Evolutionary conservation across 352 stramenopile genomes (phyloP).

Genomic region (Phytophthora capsici): DNA sequence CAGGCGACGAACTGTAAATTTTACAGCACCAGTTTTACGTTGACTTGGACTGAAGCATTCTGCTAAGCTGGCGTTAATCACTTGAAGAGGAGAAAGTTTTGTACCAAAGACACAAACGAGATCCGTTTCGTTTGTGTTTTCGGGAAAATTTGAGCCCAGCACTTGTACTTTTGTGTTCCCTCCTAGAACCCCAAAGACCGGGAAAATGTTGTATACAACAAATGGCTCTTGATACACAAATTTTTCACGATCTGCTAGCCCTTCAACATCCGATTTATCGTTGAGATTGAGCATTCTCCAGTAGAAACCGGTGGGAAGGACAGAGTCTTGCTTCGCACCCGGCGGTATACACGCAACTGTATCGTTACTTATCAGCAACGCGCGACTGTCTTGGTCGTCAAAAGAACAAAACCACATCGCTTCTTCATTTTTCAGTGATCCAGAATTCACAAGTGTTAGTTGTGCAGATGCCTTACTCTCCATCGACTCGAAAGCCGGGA

Average conservation of each 20-base stretch:
- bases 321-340: background rate
- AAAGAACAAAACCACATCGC: slow-evolving; percentile 45
- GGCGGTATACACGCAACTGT: slow-evolving; percentile 32
- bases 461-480: too few relatives aligned
- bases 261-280: slow-evolving; percentile 22
- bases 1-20: slow-evolving; percentile 32
- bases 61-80: slow-evolving; percentile 29
- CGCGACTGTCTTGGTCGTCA: slow-evolving; percentile 31
- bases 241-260: slow-evolving; percentile 7
- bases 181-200: slow-evolving; percentile 48
- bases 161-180: slow-evolving; percentile 51
- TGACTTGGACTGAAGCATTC: slow-evolving; percentile 34
- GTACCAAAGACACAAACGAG: slow-evolving; percentile 48
- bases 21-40: slow-evolving; percentile 6
- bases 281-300: slow-evolving; percentile 26
- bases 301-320: slow-evolving; percentile 32
- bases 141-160: slow-evolving; percentile 31
- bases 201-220: slow-evolving; percentile 40
- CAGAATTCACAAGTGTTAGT: too few relatives aligned
- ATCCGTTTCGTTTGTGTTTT: slow-evolving; percentile 15
- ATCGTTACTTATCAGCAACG: slow-evolving; percentile 21
- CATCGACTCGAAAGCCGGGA: too few relatives aligned
- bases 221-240: slow-evolving; percentile 54
- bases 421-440: background rate
- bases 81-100: slow-evolving; percentile 16